Evolutionary conservation across 345 rosid species (phyloP), one percentile per base, ranked within the genome.

Genomic region (Salix suchowensis): DNA sequence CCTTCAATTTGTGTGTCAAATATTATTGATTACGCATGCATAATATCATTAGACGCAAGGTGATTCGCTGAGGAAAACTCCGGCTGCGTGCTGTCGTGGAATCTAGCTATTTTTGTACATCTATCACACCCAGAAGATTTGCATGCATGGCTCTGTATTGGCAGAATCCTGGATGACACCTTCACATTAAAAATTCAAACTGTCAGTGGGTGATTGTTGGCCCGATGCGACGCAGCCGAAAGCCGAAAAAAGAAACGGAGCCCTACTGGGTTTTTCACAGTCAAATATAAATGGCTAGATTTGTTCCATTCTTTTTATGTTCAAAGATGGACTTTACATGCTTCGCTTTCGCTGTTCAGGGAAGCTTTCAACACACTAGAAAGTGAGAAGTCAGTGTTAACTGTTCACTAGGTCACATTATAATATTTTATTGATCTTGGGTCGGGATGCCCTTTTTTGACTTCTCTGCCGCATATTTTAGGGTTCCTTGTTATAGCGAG

Each of bases 1-100:
- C 67, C 72, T 79, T 61, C 28, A 68, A 15, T 78, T 70, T 50
- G 24, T 52, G 60, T 34, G 16, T 28, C n/a, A 50, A 18, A 46
- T 73, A 18, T 72, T 70, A 15, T 23, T 55, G 62, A 58, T 9
- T n/a, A n/a, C 13, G 14, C 28, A 55, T 16, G 14, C 28, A 55
- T 16, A 52, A 6, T 18, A 18, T 52, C 10, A 52, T 6, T 52
- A 16, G 58, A 52, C 21, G 10, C 58, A 18, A 2, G 9, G 11
- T 24, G 14, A 40, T 9, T 8, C 3, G 14, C 62, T 10, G 23
- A 9, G 62, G 62, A n/a, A 4, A 58, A 58, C 14, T 23, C 5
- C 11, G 23, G 62, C 28, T 23, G 64, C 24, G 62, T 58, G 28
- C 1, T 58, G 26, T n/a, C 12, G 1, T 58, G 64, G 64, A 58